phyloP scores from a whole-genome alignment of 2,329 filamentous ascomycete genomes.

The Calonectria fujianensis region DNA sequence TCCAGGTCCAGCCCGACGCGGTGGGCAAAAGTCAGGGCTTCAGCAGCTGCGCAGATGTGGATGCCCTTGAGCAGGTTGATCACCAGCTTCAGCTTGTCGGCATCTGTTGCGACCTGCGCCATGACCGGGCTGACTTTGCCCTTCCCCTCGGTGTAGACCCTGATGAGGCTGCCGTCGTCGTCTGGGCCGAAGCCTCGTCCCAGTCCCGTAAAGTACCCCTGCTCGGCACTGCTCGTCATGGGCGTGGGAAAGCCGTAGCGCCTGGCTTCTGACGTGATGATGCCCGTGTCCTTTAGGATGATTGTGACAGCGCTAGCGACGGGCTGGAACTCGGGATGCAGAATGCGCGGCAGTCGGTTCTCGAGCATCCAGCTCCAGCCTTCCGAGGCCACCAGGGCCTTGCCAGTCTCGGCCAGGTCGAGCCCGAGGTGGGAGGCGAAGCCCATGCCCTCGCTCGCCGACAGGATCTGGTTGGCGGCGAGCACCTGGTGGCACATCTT shows the following conservation, averaged over 20 bases:
- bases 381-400: slow-evolving; percentile 67
- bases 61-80: slow-evolving; percentile 42
- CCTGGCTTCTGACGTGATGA: slow-evolving; percentile 80
- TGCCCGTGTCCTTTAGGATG: slow-evolving; percentile 77
- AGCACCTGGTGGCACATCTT: slow-evolving; percentile 82
- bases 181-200: slow-evolving; percentile 68
- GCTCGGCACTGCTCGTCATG: slow-evolving; percentile 78
- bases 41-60: slow-evolving; percentile 41
- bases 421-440: slow-evolving; percentile 75
- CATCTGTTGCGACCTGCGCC: neutral
- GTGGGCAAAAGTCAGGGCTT: slow-evolving; percentile 43
- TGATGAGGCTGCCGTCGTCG: slow-evolving; percentile 41
- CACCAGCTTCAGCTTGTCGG: slow-evolving; percentile 36
- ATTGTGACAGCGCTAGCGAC: slow-evolving; percentile 76
- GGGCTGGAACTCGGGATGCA: slow-evolving; percentile 71
- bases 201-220: slow-evolving; percentile 77
- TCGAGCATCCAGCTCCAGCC: slow-evolving; percentile 79
- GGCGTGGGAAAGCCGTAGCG: slow-evolving; percentile 75
- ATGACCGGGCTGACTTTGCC: slow-evolving; percentile 8
- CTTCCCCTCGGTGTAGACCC: slow-evolving; percentile 39
- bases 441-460: slow-evolving; percentile 76
- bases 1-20: slow-evolving; percentile 43
- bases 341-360: slow-evolving; percentile 74
- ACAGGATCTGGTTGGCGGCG: slow-evolving; percentile 78
- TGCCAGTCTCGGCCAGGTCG: slow-evolving; percentile 64